Evolutionary conservation across 345 rosid genomes (phyloP).

Genomic region (Combretum micranthum): DNA sequence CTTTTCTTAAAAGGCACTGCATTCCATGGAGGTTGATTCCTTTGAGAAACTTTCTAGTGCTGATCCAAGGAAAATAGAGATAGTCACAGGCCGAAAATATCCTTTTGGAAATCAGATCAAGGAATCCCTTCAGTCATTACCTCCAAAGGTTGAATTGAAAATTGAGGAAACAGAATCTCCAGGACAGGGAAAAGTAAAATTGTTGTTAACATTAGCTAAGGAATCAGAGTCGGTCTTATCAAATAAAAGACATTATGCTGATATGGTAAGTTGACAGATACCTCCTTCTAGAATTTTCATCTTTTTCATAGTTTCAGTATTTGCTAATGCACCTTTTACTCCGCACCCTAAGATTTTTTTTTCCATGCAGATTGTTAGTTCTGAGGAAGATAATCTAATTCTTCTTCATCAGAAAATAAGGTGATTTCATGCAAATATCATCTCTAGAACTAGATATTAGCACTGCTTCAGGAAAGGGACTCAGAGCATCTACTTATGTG

Average conservation of each 20-base stretch:
- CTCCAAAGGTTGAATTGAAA: constrained; percentile 71
- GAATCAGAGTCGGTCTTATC: constrained; percentile 50
- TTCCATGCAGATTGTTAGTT: constrained; percentile 67
- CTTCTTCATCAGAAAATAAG: constrained; percentile 92
- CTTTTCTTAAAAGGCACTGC: constrained; percentile 51
- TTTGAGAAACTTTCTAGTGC: constrained; percentile 83
- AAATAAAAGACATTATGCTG: constrained; percentile 80
- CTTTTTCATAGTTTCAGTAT: background rate
- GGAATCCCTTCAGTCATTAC: constrained; percentile 75
- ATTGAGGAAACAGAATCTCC: constrained; percentile 54
- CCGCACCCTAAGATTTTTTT: too few relatives aligned
- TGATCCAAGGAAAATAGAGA: constrained; percentile 95
- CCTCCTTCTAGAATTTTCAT: constrained; percentile 1
- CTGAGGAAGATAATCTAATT: constrained; percentile 83
- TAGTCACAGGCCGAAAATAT: constrained; percentile 83
- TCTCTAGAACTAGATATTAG: background rate
- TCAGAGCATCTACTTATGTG: background rate
- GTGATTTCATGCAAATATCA: constrained; percentile 23
- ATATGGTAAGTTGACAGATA: constrained; percentile 47
- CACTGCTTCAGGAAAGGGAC: constrained; percentile 6
- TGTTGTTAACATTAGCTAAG: constrained; percentile 66
- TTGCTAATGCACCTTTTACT: too few relatives aligned
- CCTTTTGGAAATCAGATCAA: constrained; percentile 97
- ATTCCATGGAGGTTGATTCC: constrained; percentile 80
- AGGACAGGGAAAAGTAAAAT: constrained; percentile 50